Evolutionary conservation across 208 protist species (phyloP).

Genomic region (Phytomonas sp.): DNA sequence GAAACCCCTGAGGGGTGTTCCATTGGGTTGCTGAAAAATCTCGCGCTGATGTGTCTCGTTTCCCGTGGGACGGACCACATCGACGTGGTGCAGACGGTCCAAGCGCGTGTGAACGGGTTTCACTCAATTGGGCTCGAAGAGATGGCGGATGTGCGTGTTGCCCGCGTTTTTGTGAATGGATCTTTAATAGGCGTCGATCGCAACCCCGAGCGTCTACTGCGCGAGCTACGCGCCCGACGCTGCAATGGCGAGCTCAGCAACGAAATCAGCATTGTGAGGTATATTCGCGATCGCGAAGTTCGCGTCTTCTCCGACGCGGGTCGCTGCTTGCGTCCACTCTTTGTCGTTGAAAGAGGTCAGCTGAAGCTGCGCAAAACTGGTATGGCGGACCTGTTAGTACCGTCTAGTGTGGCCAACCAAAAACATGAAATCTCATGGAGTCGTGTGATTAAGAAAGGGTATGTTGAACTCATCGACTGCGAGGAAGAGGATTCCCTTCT

Average conservation of each 20-base stretch:
- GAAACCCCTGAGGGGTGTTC: conserved; percentile 98
- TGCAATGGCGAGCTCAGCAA: conserved; percentile 68
- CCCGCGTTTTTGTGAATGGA: conserved; percentile 75
- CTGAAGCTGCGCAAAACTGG: conserved; percentile 47
- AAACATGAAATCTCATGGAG: conserved; percentile 60
- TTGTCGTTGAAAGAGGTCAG: conserved; percentile 58
- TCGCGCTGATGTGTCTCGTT: conserved; percentile 97
- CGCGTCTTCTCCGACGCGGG: conserved; percentile 74
- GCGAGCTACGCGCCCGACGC: conserved; percentile 64
- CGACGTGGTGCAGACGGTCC: conserved; percentile 62
- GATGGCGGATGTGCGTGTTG: conserved; percentile 50
- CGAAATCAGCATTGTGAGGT: conserved; percentile 68
- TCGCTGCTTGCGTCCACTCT: conserved; percentile 59
- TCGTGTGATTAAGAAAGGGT: conserved; percentile 54
- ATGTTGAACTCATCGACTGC: conserved; percentile 95
- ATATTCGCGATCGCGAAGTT: conserved; percentile 60
- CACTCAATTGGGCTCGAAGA: conserved; percentile 73
- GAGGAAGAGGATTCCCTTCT: conserved; percentile 99
- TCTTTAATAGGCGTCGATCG: conserved; percentile 75
- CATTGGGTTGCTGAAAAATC: conserved; percentile 99
- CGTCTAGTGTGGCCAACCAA: conserved; percentile 24
- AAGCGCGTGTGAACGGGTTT: conserved; percentile 65
- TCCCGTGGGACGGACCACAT: conserved; percentile 94
- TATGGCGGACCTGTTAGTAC: conserved; percentile 45
- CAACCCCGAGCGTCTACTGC: conserved; percentile 61